Conservation (phyloP, 1,139 yeast species). For the Saccharomyces hybrid region DNA sequence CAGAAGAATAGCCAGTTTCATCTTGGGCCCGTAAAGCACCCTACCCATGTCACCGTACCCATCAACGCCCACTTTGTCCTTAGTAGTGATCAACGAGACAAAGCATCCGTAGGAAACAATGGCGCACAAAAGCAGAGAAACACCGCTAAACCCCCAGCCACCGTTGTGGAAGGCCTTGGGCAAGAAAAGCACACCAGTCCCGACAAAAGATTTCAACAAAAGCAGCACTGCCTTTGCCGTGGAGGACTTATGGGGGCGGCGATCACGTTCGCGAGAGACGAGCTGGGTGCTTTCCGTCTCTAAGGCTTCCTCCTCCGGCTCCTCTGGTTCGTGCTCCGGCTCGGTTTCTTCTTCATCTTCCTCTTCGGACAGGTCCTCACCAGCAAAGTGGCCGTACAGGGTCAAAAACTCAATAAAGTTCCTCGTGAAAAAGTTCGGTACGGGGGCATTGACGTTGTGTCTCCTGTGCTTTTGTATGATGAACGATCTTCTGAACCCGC, state of each 20-base stretch:
- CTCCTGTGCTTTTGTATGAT: slow-evolving; percentile 40
- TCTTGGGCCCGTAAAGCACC: slow-evolving; percentile 57
- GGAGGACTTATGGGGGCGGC: slow-evolving; percentile 41
- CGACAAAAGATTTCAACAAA: slow-evolving; percentile 82
- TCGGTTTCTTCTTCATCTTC: slow-evolving; percentile 42
- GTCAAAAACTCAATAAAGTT: slow-evolving; percentile 85
- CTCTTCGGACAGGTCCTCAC: slow-evolving; percentile 82
- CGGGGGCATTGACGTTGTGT: slow-evolving; percentile 28
- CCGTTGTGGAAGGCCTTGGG: slow-evolving; percentile 91
- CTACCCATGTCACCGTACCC: slow-evolving; percentile 89
- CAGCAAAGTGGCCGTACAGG: slow-evolving; percentile 93
- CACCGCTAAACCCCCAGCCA: slow-evolving; percentile 68
- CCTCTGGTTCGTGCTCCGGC: slow-evolving; percentile 10
- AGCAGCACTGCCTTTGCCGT: slow-evolving; percentile 63
- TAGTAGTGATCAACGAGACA: slow-evolving; percentile 50
- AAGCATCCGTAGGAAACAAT: slow-evolving; percentile 81
- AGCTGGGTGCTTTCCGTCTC: slow-evolving; percentile 11
- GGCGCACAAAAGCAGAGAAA: slow-evolving; percentile 61
- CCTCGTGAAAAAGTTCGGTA: slow-evolving; percentile 70
- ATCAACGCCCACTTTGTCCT: slow-evolving; percentile 47
- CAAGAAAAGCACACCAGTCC: slow-evolving; percentile 91
- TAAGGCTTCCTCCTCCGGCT: slow-evolving; percentile 22
- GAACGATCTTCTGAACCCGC: slow-evolving; percentile 87
- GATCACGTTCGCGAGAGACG: slow-evolving; percentile 8
- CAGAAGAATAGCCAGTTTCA: slow-evolving; percentile 61